phyloP scores from a whole-genome alignment of 1,284 basidiomycete genomes.

The Afroboletus lepidellus region DNA sequence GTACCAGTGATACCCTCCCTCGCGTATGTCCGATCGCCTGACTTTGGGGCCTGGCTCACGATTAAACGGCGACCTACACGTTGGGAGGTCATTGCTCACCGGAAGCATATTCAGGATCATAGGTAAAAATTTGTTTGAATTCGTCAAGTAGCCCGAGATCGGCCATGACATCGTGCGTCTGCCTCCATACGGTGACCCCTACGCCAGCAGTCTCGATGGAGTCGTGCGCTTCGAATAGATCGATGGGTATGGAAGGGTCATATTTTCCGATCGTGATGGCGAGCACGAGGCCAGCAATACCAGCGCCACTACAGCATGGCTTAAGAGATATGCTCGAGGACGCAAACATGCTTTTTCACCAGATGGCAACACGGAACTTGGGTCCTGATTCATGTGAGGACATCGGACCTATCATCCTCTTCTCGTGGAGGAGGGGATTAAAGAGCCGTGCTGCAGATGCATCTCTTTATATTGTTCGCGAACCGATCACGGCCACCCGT shows the following conservation, averaged over 20 bases:
- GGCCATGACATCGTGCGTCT: conserved; percentile 7
- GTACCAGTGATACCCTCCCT: conserved; percentile 20
- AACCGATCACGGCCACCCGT: no score
- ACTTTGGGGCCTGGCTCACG: neutral
- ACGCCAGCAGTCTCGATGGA: conserved; percentile 12
- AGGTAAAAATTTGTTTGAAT: conserved; percentile 1
- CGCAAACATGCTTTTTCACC: neutral
- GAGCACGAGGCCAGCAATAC: conserved; percentile 13
- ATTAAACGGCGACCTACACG: neutral
- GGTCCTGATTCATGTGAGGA: neutral
- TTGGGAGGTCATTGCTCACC: neutral
- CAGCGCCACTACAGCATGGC: conserved; percentile 4
- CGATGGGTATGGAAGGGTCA: conserved; percentile 11
- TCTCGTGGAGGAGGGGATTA: no score
- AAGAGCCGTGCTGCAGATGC: no score
- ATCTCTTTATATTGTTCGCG: no score
- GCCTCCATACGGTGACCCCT: conserved; percentile 14
- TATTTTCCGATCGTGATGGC: conserved; percentile 20
- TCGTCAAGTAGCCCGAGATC: conserved; percentile 16
- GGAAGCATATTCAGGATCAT: neutral
- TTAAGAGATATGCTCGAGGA: neutral
- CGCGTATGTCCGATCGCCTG: conserved; percentile 14
- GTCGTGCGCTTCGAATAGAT: conserved; percentile 20
- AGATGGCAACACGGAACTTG: conserved; percentile 3
- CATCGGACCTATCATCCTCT: neutral